Evolutionary conservation across 768 basidiomycete species (phyloP).

Genomic region (Amyloporia xantha): DNA sequence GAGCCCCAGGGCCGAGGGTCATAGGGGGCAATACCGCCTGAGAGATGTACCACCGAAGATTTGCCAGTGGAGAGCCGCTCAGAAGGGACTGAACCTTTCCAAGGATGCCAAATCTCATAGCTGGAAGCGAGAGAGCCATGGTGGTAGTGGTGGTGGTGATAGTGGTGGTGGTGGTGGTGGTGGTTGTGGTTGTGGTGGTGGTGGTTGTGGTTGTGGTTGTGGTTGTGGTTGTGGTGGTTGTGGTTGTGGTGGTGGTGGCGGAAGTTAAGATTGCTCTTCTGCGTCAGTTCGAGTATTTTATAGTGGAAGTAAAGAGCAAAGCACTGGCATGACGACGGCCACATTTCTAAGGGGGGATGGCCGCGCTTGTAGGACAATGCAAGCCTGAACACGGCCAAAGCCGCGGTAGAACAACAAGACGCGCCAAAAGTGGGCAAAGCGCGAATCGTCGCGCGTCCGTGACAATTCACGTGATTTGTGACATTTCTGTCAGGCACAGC

Average conservation of each 20-base stretch:
- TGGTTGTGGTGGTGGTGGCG: too few species aligned
- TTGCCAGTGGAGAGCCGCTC: neutral
- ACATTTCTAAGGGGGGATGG: too few species aligned
- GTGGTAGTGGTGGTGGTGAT: neutral
- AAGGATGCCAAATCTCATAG: neutral
- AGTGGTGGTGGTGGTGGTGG: neutral
- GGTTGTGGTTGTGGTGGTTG: neutral
- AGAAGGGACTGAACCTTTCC: neutral
- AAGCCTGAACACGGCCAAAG: neutral
- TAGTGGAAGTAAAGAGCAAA: neutral
- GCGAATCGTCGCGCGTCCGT: slow-evolving; percentile 2
- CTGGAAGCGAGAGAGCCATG: neutral
- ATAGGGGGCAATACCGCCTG: slow-evolving; percentile 13
- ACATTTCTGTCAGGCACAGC: too few species aligned
- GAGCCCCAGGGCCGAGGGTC: slow-evolving; percentile 7
- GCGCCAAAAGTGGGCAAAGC: neutral
- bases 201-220: too few species aligned
- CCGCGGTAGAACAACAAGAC: neutral
- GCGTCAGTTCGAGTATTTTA: too few species aligned
- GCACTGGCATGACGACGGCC: too few species aligned
- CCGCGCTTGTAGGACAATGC: too few species aligned
- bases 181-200: neutral
- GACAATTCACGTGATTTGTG: too few species aligned
- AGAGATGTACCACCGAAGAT: slow-evolving; percentile 5
- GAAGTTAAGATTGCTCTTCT: too few species aligned